These are phyloP conservation scores for Scutellaria minor DNA, from an alignment of 257 asterid species.

Conservation along the genomic window DNA sequence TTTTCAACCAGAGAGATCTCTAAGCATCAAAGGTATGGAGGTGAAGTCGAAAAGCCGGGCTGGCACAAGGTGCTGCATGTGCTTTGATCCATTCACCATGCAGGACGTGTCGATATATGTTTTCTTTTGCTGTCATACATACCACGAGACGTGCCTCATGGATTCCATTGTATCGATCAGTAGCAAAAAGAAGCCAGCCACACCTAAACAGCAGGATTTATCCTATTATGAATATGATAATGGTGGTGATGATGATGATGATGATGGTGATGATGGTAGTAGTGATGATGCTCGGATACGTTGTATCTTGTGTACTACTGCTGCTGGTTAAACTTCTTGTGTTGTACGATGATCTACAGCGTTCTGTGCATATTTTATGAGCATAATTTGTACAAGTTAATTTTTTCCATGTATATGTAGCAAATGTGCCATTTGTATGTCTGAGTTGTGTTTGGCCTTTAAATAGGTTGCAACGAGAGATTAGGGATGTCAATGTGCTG, in stretches of 20 bases:
- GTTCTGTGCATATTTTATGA: conserved; percentile 34
- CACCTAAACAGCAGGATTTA: conserved; percentile 42
- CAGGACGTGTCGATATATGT: conserved; percentile 64
- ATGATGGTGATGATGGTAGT: conserved; percentile 38
- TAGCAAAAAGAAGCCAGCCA: conserved; percentile 55
- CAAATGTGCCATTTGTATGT: conserved; percentile 31
- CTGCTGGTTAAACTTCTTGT: conserved; percentile 65
- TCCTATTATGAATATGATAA: conserved; percentile 58
- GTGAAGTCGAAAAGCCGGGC: conserved; percentile 84
- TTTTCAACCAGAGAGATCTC: conserved; percentile 52
- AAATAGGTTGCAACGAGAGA: neutral
- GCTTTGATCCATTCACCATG: conserved; percentile 87
- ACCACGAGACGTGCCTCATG: conserved; percentile 79
- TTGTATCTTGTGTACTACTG: conserved; percentile 95
- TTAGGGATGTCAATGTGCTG: neutral
- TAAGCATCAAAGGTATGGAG: conserved; percentile 58
- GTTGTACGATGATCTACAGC: conserved; percentile 36
- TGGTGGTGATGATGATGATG: conserved; percentile 52
- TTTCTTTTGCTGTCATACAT: conserved; percentile 96
- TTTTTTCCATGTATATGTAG: conserved; percentile 30
- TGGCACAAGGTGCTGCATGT: conserved; percentile 91
- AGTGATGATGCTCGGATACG: conserved; percentile 68
- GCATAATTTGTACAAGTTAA: conserved; percentile 18
- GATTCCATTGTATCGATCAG: conserved; percentile 68
- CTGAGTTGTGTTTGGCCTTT: conserved; percentile 16